Evolutionary conservation across 192 early-diverging fungal genomes (phyloP).

Genomic region (Entomortierella lignicola): DNA sequence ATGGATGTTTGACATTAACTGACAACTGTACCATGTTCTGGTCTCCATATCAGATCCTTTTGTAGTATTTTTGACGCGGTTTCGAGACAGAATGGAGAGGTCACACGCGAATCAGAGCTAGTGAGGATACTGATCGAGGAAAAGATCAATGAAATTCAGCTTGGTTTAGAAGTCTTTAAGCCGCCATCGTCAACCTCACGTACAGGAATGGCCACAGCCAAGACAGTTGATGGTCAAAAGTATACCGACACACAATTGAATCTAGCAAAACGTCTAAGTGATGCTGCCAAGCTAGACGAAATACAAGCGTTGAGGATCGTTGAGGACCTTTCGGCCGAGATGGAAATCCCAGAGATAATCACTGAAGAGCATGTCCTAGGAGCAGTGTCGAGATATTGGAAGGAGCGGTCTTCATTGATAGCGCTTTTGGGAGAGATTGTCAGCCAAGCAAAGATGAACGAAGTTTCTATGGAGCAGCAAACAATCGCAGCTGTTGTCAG

Average conservation of each 20-base stretch:
- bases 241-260: constrained; percentile 50
- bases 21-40: too few relatives aligned
- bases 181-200: constrained; percentile 44
- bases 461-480: background rate
- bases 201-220: constrained; percentile 39
- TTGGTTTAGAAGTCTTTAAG: constrained; percentile 55
- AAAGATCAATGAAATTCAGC: constrained; percentile 26
- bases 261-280: constrained; percentile 54
- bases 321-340: constrained; percentile 14
- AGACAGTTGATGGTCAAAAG: constrained; percentile 36
- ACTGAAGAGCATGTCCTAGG: constrained; percentile 20
- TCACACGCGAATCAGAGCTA: constrained; percentile 5
- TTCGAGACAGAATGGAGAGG: constrained; percentile 21
- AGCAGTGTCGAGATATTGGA: constrained; percentile 31
- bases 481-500: constrained; percentile 18
- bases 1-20: too few relatives aligned
- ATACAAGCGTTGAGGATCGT: constrained; percentile 41
- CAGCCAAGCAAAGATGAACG: constrained; percentile 9
- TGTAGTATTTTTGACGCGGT: constrained; percentile 18
- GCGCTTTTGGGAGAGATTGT: constrained; percentile 26
- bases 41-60: constrained; percentile 9
- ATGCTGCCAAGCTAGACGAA: constrained; percentile 55
- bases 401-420: constrained; percentile 30
- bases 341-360: constrained; percentile 26
- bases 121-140: constrained; percentile 49